Evolutionary conservation across 768 basidiomycete genomes (phyloP).

Genomic region (Trametes sanguinea): DNA sequence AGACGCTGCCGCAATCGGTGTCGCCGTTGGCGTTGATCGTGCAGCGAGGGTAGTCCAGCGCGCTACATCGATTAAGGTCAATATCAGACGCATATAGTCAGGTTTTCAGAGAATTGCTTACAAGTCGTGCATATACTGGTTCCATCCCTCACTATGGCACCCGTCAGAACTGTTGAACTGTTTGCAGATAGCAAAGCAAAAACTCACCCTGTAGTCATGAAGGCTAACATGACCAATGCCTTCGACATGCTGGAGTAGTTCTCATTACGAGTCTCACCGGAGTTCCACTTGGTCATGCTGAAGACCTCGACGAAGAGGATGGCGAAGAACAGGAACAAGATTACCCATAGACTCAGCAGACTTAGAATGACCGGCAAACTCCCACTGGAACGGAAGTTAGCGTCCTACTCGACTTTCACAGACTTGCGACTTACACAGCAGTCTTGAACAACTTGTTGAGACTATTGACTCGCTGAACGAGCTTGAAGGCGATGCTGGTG

Average conservation of each 20-base stretch:
- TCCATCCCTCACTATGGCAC: conserved; percentile 80
- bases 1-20: conserved; percentile 85
- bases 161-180: not conserved
- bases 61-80: conserved; percentile 64
- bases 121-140: conserved; percentile 97
- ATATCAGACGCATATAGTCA: conserved; percentile 8
- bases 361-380: conserved; percentile 86
- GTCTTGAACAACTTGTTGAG: conserved; percentile 97
- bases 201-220: conserved; percentile 89
- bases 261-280: conserved; percentile 62
- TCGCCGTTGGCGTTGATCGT: conserved; percentile 55
- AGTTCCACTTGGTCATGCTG: conserved; percentile 83
- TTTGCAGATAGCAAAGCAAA: not conserved
- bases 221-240: conserved; percentile 84
- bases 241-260: conserved; percentile 84
- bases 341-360: conserved; percentile 84
- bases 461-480: conserved; percentile 84
- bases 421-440: conserved; percentile 64
- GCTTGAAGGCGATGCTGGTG: conserved; percentile 90
- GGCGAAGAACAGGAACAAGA: conserved; percentile 88
- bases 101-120: conserved; percentile 39
- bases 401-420: not conserved
- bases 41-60: conserved; percentile 78
- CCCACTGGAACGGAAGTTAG: conserved; percentile 49
- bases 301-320: conserved; percentile 91